Evolutionary conservation across 1,284 basidiomycete species (phyloP), one percentile per base, ranked within the genome.

Genomic region (Laetiporus sulphureus): DNA sequence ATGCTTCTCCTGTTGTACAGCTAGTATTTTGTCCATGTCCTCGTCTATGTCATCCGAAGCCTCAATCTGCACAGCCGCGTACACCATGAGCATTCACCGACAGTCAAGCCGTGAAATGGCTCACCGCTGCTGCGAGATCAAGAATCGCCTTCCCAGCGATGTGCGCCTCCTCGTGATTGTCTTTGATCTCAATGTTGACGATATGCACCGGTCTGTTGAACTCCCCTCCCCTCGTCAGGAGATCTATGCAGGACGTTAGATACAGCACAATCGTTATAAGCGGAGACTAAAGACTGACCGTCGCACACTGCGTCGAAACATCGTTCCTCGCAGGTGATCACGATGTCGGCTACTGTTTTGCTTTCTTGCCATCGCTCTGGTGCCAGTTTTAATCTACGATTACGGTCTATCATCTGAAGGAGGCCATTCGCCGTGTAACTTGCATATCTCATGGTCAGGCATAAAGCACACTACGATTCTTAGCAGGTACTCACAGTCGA

Each of bases 261-360:
- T 37, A 1, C 45, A 40, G 44, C 32, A 43, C 22, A 24, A 46
- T 18, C 38, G 47, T 24, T n/a, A n/a, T 11, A 31, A 19, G 34
- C 10, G 19, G 30, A 18, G n/a, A 39, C n/a, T 22, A 12, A 13
- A 8, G n/a, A 59, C 80, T 58, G 55, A 94, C 94, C 94, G 63
- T 99, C 96, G 59, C 95, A 98, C 15, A 99, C 96, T 2, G 92
- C 87, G 60, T 99, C 96, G 63, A 93, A 99, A 65, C 96, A 99
- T 44, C 95, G 77, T 64, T 99, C 96, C 67, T 99, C 96, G 64
- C 96, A 99, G 3, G 96, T 99, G 53, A 99, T 96, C 12, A 99
- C 95, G 12, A 99, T 76, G 60, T 99, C 96, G 5, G 91, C 91
- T 10, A 91, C 72, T 1, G 83, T 81, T 56, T 72, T 85, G 42